Conservation (phyloP, 352 stramenopile genomes). For the Phytophthora cajani region DNA sequence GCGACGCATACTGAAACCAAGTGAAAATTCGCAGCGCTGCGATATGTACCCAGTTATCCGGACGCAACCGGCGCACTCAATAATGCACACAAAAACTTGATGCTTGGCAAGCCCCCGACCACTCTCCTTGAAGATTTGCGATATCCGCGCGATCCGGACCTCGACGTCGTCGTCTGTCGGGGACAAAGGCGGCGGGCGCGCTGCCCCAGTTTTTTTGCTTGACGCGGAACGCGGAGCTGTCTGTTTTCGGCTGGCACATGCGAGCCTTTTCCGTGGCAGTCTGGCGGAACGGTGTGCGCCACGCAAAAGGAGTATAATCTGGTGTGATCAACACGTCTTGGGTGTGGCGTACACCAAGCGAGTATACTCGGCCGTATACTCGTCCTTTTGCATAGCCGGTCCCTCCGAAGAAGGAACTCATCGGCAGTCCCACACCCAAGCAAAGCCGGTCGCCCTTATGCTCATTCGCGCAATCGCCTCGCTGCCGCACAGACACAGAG, state of each 20-base stretch:
- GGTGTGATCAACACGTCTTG: neutral
- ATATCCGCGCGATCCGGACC: constrained; percentile 7
- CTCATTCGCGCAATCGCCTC: constrained; percentile 39
- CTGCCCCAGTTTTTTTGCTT: neutral
- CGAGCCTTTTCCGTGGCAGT: neutral
- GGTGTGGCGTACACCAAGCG: neutral
- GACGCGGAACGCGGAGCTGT: neutral
- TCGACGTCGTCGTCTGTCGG: constrained; percentile 18
- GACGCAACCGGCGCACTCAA: constrained; percentile 2
- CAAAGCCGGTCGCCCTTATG: constrained; percentile 12
- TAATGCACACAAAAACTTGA: neutral
- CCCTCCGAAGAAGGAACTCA: constrained; percentile 24
- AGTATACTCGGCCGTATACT: constrained; percentile 4
- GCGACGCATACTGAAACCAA: constrained; percentile 12
- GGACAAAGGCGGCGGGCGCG: constrained; percentile 4
- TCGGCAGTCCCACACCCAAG: constrained; percentile 20
- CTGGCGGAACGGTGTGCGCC: neutral
- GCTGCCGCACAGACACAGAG: constrained; percentile 10
- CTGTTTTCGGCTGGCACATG: neutral
- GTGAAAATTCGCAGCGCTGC: constrained; percentile 8
- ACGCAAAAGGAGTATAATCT: neutral
- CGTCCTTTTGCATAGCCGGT: constrained; percentile 23
- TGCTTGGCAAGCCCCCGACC: constrained; percentile 20
- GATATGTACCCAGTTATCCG: constrained; percentile 11
- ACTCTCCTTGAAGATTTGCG: constrained; percentile 36